phyloP scores from a whole-genome alignment of 176 grass and related monocot species.

The Avena insularis region DNA sequence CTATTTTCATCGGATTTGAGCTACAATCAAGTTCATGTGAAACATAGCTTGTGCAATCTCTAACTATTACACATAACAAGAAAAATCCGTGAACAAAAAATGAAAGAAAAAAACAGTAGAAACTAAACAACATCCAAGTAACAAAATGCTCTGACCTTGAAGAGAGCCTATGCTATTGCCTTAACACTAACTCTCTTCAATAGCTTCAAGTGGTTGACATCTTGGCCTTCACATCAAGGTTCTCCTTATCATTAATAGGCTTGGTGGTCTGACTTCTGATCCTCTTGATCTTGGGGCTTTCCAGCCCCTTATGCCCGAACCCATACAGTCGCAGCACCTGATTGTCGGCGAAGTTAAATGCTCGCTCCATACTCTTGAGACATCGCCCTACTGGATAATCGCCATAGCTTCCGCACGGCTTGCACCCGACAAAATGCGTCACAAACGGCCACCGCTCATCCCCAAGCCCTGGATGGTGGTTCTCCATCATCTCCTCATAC shows the following conservation, averaged over 20 bases:
- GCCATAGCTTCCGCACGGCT: constrained; percentile 90
- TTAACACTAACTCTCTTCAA: neutral
- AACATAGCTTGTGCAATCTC: constrained; percentile 47
- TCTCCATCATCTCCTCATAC: constrained; percentile 97
- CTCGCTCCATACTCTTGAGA: constrained; percentile 90
- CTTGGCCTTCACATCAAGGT: constrained; percentile 69
- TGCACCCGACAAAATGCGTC: constrained; percentile 94
- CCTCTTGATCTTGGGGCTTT: constrained; percentile 77
- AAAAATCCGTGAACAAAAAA: constrained; percentile 32
- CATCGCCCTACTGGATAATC: constrained; percentile 90
- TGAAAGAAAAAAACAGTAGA: constrained; percentile 17
- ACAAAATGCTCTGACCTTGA: constrained; percentile 59
- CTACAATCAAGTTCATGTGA: constrained; percentile 48
- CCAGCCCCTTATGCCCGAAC: constrained; percentile 69
- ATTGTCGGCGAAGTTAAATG: constrained; percentile 94
- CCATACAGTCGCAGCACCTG: constrained; percentile 85
- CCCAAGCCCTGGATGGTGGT: constrained; percentile 80
- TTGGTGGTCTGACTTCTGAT: constrained; percentile 66
- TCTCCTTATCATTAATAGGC: constrained; percentile 68
- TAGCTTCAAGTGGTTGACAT: constrained; percentile 49
- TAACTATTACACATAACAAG: constrained; percentile 54
- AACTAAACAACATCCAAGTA: constrained; percentile 45
- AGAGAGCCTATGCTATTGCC: constrained; percentile 45
- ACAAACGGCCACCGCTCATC: constrained; percentile 95
- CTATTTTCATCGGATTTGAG: constrained; percentile 51